Conservation (phyloP, 139 green algal genomes). For the Asterochloris erici region DNA sequence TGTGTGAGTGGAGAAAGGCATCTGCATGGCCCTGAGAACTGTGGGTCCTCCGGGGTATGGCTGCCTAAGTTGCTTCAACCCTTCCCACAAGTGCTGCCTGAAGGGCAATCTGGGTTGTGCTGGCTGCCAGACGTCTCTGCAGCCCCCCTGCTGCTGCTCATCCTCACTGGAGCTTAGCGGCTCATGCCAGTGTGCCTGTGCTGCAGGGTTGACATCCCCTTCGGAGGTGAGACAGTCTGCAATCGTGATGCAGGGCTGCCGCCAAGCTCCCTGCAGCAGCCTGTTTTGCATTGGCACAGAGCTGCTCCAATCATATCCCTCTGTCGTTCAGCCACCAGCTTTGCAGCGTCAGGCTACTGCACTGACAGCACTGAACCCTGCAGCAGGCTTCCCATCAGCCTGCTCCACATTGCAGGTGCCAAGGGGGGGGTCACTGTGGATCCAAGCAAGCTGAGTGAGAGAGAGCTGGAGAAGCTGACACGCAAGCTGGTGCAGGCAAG, state of each 20-base stretch:
- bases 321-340: no score
- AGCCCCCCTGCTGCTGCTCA: no score
- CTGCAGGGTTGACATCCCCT: slow-evolving; percentile 86
- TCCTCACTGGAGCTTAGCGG: slow-evolving; percentile 45
- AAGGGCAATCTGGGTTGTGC: no score
- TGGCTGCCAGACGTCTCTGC: no score
- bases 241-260: not conserved
- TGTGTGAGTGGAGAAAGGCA: slow-evolving; percentile 24
- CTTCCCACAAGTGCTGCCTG: no score
- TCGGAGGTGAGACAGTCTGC: slow-evolving; percentile 51
- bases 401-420: slow-evolving; percentile 52
- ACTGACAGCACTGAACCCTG: not conserved
- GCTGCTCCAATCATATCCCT: no score
- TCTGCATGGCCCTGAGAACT: no score
- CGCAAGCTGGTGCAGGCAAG: slow-evolving; percentile 82
- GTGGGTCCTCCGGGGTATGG: no score
- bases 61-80: no score
- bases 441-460: slow-evolving; percentile 58
- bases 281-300: no score
- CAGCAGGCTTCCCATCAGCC: slow-evolving; percentile 53
- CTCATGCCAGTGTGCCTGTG: slow-evolving; percentile 14
- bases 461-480: slow-evolving; percentile 88
- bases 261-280: no score
- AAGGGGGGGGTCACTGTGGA: slow-evolving; percentile 80
- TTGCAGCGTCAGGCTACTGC: no score